Conservation (phyloP, 768 basidiomycete genomes). For the Tylopilus intermedius region DNA sequence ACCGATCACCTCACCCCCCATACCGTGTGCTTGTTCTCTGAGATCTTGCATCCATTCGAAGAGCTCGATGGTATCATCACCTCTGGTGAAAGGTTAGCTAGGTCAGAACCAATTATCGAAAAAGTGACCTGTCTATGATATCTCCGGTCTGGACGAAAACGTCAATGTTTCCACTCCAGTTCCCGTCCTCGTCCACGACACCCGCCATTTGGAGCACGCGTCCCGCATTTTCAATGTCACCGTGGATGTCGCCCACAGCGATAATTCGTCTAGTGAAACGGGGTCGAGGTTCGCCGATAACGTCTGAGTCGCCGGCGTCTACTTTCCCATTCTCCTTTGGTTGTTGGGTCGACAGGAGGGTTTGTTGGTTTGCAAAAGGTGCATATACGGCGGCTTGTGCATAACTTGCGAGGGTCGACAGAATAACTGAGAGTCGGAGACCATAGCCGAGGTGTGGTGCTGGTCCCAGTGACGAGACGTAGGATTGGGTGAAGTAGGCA, state of each 20-base stretch:
- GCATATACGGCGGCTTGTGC: slow-evolving; percentile 19
- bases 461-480: slow-evolving; percentile 28
- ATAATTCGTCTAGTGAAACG: slow-evolving; percentile 53
- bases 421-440: slow-evolving; percentile 14
- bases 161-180: slow-evolving; percentile 81
- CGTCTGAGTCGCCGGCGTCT: slow-evolving; percentile 9
- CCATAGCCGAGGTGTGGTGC: slow-evolving; percentile 30
- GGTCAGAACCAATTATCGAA: neutral
- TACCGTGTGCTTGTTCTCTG: slow-evolving; percentile 62
- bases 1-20: slow-evolving; percentile 69
- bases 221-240: slow-evolving; percentile 76
- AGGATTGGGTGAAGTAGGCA: slow-evolving; percentile 29
- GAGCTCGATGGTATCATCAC: slow-evolving; percentile 83
- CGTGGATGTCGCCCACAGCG: slow-evolving; percentile 90
- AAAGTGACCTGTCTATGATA: slow-evolving; percentile 79
- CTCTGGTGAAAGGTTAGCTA: slow-evolving; percentile 41
- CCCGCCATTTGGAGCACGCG: slow-evolving; percentile 75
- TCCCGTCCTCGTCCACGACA: slow-evolving; percentile 64
- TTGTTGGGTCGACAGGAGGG: slow-evolving; percentile 7
- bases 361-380: slow-evolving; percentile 21
- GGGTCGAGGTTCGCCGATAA: slow-evolving; percentile 24
- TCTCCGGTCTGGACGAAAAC: slow-evolving; percentile 94
- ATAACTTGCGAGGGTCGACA: slow-evolving; percentile 25
- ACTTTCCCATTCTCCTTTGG: neutral
- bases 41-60: slow-evolving; percentile 83